Evolutionary conservation across 371 early-diverging fungal species (phyloP).

Genomic region (Zychaea mexicana): DNA sequence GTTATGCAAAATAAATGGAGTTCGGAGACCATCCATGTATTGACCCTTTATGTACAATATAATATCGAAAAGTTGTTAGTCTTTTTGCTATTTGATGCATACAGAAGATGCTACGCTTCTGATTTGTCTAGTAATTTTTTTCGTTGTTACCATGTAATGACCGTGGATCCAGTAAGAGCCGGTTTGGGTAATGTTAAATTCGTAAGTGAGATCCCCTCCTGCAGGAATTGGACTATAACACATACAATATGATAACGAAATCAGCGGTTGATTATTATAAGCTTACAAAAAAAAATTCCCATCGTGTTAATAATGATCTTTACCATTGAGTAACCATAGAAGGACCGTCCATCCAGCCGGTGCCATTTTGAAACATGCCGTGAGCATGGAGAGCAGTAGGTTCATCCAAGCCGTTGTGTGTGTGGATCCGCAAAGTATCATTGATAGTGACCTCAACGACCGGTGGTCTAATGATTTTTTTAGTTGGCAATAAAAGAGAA

Average conservation of each 20-base stretch:
- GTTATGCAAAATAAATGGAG: constrained; percentile 72
- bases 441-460: constrained; percentile 43
- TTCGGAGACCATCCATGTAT: constrained; percentile 83
- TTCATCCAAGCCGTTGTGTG: constrained; percentile 62
- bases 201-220: constrained; percentile 62
- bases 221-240: constrained; percentile 29
- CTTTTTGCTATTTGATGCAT: too few species aligned
- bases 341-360: constrained; percentile 67
- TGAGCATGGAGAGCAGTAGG: constrained; percentile 70
- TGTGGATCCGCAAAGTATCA: constrained; percentile 65
- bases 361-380: constrained; percentile 68
- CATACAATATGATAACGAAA: too few species aligned
- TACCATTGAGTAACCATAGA: constrained; percentile 64
- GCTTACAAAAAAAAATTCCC: not conserved
- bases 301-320: not conserved
- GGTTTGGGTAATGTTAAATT: constrained; percentile 60
- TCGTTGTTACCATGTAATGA: constrained; percentile 60
- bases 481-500: not conserved
- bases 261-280: too few species aligned
- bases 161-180: constrained; percentile 84
- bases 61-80: not conserved
- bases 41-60: constrained; percentile 48
- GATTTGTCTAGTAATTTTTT: too few species aligned
- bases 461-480: constrained; percentile 36
- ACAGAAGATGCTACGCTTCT: too few species aligned